Conservation (phyloP, 345 rosid species). For the Lumnitzera littorea region DNA sequence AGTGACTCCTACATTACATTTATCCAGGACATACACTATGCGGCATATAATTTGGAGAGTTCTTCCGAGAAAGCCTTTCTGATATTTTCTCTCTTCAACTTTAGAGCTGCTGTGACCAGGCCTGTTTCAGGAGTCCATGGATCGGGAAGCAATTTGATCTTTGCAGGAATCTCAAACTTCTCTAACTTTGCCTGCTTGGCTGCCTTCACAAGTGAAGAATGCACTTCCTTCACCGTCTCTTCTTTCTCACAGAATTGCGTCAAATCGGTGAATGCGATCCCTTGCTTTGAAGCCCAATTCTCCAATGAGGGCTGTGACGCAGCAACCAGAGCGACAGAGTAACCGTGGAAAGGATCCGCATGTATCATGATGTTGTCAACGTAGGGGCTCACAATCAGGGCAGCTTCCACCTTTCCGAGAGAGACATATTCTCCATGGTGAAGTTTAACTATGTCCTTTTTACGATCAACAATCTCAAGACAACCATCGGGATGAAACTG, state of each 20-base stretch:
- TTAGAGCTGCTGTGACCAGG: slow-evolving; percentile 10
- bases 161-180: slow-evolving; percentile 9
- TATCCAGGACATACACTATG: not conserved
- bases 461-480: slow-evolving; percentile 94
- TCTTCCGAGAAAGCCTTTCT: slow-evolving; percentile 4
- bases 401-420: slow-evolving; percentile 95
- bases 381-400: slow-evolving; percentile 56
- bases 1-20: too few species aligned
- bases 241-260: slow-evolving; percentile 54
- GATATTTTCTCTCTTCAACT: slow-evolving; percentile 8
- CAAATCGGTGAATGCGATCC: slow-evolving; percentile 37
- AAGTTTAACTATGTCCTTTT: slow-evolving; percentile 95
- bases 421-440: slow-evolving; percentile 99
- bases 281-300: slow-evolving; percentile 77
- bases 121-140: slow-evolving; percentile 13
- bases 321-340: slow-evolving; percentile 88
- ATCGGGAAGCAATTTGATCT: slow-evolving; percentile 5
- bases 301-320: slow-evolving; percentile 56
- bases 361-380: slow-evolving; percentile 87
- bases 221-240: slow-evolving; percentile 65
- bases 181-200: not conserved
- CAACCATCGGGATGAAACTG: slow-evolving; percentile 90
- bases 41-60: slow-evolving; percentile 5
- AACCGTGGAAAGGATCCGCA: slow-evolving; percentile 87
- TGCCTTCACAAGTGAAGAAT: slow-evolving; percentile 66